Evolutionary conservation across 768 basidiomycete genomes (phyloP).

Genomic region (Tulasnella sp.): DNA sequence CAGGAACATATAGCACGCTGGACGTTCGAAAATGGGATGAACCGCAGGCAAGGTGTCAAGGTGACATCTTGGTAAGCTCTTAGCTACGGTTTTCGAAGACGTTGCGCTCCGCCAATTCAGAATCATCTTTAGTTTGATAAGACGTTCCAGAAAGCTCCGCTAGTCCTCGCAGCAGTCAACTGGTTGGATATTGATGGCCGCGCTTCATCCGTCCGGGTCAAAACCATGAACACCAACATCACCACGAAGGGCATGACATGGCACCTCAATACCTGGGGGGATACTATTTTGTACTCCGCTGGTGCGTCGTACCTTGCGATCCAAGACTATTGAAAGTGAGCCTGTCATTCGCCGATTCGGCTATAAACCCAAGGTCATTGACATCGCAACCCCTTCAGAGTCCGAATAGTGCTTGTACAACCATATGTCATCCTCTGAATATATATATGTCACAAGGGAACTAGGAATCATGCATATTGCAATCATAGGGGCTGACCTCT

Average conservation of each 20-base stretch:
- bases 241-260: constrained; percentile 9
- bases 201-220: neutral
- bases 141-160: neutral
- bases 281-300: constrained; percentile 7
- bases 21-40: neutral
- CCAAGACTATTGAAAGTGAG: neutral
- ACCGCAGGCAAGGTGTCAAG: neutral
- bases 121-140: neutral
- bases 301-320: constrained; percentile 10
- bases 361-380: no score
- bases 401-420: no score
- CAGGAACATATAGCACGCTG: neutral
- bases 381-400: no score
- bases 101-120: no score
- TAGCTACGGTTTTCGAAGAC: no score
- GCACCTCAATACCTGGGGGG: constrained; percentile 14
- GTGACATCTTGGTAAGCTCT: no score
- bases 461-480: no score
- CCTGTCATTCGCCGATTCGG: no score
- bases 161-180: constrained; percentile 13
- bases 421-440: no score
- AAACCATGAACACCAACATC: neutral
- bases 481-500: no score
- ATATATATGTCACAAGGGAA: no score
- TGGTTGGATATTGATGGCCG: constrained; percentile 2